Base-by-base conservation (phyloP, 2,329 filamentous ascomycete species). In the Fusarium setosum region DNA sequence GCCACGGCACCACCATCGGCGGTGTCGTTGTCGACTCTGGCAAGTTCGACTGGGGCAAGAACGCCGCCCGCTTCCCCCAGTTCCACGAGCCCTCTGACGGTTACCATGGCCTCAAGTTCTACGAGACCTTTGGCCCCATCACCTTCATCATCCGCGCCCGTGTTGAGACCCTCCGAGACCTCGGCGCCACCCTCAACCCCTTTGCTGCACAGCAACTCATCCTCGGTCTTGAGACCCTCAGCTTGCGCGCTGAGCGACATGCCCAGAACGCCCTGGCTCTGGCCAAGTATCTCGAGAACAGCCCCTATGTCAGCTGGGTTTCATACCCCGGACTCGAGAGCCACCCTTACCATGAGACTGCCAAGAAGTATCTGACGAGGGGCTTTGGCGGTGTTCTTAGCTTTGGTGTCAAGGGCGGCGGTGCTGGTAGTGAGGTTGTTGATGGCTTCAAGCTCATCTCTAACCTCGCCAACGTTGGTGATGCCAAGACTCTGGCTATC, bases 401-500 rank as follows among this genome's bases (percentile, higher is more conserved):
- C 72, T 96, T 99, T 71, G 96, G 96, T 52, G 91, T 97, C 63
- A 97, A 96, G 82, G 94, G 95, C 4, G 94, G 92, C 61, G 92
- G 88, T 62, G 84, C 82, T n/a, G 95, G 96, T 62, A 92, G 89
- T 76, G 89, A 94, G 79, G 88, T 98, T 29, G 96, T 98, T 51
- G 96, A 99, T 79, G 89, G 89, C 70, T 96, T 99, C 83, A 96
- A 96, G 86, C 82, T 99, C 70, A 93, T 98, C 72, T 97, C 93
- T 17, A 97, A 98, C 80, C 83, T 98, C 70, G 96, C 96, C 58
- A 99, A 99, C 76, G 94, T 98, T 24, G 95, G 95, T 58, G 95
- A 98, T 77, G 92, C 92, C 47, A 98, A 98, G 86, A 97, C 94
- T 7, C 83, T 97, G 64, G 94, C 94, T 21, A 97, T 97, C 71